Percentiles rank a stretch among this genome's conserved stretches.
These are phyloP conservation scores for Serendipita indica DNA, from an alignment of 768 basidiomycete species.

Conservation along the genomic window DNA sequence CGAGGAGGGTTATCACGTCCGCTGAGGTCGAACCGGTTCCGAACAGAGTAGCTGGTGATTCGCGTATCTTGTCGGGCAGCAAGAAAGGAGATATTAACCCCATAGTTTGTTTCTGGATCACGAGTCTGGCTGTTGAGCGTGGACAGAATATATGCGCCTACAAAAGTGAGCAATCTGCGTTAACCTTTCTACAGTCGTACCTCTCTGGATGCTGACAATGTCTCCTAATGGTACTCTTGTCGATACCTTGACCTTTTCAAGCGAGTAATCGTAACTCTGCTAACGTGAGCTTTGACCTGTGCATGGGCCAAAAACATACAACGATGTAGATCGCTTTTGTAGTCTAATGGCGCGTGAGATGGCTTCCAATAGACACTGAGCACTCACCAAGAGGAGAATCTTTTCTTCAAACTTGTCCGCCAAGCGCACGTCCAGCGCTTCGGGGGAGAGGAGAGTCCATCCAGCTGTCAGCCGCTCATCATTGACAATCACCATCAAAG, in stretches of 20 bases:
- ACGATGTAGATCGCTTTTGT: conserved; percentile 56
- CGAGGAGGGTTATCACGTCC: conserved; percentile 11
- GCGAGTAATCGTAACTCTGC: conserved; percentile 84
- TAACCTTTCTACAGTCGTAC: conserved; percentile 25
- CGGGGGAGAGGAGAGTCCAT: conserved; percentile 86
- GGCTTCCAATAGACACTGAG: background rate
- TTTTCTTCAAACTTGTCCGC: conserved; percentile 89
- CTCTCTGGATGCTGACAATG: conserved; percentile 64
- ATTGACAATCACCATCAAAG: conserved; percentile 57
- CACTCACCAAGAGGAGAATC: conserved; percentile 66
- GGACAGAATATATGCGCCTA: conserved; percentile 92
- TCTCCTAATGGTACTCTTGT: conserved; percentile 79
- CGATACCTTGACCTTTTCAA: conserved; percentile 83
- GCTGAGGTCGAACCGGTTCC: conserved; percentile 40
- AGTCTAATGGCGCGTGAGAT: conserved; percentile 19
- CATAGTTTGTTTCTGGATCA: conserved; percentile 76
- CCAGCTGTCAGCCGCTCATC: conserved; percentile 67
- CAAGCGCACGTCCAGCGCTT: conserved; percentile 52
- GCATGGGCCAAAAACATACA: conserved; percentile 30
- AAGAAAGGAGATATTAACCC: conserved; percentile 72
- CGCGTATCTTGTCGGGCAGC: conserved; percentile 58
- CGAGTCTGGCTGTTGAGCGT: conserved; percentile 85
- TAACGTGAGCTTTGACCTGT: conserved; percentile 11
- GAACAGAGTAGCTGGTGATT: conserved; percentile 70
- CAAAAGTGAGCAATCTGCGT: conserved; percentile 1